A percentile compares a stretch with the other conserved stretches of the same genome.
Conservation (phyloP, 2,329 filamentous ascomycete species). For the Aureobasidium sp. region DNA sequence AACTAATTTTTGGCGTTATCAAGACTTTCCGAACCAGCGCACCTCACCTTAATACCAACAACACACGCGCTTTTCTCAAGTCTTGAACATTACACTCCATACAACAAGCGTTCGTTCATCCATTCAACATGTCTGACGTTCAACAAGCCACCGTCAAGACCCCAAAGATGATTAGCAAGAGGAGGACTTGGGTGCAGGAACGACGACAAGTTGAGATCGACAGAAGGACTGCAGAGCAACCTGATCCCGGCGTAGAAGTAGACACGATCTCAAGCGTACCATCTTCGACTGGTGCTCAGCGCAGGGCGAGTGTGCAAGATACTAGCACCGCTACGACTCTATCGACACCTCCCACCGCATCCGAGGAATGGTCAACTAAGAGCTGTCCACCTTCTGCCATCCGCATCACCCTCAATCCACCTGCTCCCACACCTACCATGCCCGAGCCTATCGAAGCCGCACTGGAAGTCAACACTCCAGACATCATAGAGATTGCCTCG, state of each 20-base stretch:
- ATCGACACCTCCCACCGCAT: background rate
- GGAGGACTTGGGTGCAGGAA: background rate
- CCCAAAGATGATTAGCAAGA: background rate
- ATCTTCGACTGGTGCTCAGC: background rate
- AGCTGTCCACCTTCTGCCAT: background rate
- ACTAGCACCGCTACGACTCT: background rate
- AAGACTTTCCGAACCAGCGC: background rate
- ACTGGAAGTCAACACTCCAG: background rate
- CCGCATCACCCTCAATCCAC: background rate
- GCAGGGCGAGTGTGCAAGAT: background rate
- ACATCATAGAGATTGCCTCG: background rate
- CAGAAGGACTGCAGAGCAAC: background rate
- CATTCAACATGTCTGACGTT: background rate
- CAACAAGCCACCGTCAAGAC: background rate
- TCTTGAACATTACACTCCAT: background rate
- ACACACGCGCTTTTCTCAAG: too few relatives aligned
- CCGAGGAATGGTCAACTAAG: background rate
- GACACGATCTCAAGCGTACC: background rate
- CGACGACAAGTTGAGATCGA: background rate
- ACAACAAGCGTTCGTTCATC: background rate
- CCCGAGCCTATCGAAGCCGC: background rate
- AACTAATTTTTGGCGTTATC: background rate
- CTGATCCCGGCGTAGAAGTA: too few relatives aligned
- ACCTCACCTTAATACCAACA: background rate
- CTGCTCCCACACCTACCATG: background rate